Evolutionary conservation across 805 yeast genomes (phyloP).

Genomic region (Suhomyces emberorum): DNA sequence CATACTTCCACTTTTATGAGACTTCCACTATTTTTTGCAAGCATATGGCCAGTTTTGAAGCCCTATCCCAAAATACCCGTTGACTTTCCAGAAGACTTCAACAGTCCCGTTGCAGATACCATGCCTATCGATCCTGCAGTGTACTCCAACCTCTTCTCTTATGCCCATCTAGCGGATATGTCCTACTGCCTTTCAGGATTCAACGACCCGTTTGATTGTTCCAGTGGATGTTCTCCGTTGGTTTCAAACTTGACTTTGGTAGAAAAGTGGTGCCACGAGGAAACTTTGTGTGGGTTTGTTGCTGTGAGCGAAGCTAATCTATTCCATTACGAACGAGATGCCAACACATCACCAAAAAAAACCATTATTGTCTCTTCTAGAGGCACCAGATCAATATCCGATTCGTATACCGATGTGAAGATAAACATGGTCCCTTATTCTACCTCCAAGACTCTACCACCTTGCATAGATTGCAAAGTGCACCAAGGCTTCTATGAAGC

Average conservation of each 20-base stretch:
- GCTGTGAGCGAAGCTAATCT: slow-evolving; percentile 14
- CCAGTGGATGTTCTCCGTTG: slow-evolving; percentile 28
- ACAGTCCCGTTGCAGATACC: too few species aligned
- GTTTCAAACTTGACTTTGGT: slow-evolving; percentile 38
- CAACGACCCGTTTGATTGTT: slow-evolving; percentile 38
- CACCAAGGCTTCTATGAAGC: slow-evolving; percentile 32
- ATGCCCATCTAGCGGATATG: slow-evolving; percentile 42
- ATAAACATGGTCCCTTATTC: slow-evolving; percentile 32
- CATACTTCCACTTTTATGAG: neutral
- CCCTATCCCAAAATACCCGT: too few species aligned
- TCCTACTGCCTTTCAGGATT: slow-evolving; percentile 38
- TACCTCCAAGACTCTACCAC: slow-evolving; percentile 21
- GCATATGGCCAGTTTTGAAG: neutral
- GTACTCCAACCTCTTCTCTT: slow-evolving; percentile 31
- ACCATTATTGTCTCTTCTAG: slow-evolving; percentile 34
- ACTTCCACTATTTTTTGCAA: neutral
- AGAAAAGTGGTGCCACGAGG: slow-evolving; percentile 40
- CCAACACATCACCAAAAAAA: slow-evolving; percentile 15
- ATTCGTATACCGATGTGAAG: slow-evolving; percentile 37
- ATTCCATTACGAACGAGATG: slow-evolving; percentile 17
- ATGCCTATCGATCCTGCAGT: slow-evolving; percentile 5
- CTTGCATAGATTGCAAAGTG: slow-evolving; percentile 35
- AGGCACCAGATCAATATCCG: slow-evolving; percentile 42
- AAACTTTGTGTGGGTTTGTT: slow-evolving; percentile 35
- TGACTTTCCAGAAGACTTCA: too few species aligned